Conservation (phyloP, 352 stramenopile genomes). For the Globisporangium solare region DNA sequence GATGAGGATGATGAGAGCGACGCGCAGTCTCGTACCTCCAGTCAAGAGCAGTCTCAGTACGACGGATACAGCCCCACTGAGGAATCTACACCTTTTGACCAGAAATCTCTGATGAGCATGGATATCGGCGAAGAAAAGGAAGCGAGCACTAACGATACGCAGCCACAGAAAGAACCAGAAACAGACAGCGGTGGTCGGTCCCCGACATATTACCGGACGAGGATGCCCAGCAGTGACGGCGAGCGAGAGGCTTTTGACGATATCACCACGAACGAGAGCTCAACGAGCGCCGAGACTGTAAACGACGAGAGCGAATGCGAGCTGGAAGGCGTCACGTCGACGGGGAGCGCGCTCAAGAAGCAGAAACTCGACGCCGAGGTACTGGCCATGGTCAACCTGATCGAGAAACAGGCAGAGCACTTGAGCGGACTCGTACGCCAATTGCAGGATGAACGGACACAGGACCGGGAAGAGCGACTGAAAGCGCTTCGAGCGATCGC, state of each 20-base stretch:
- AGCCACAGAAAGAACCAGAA: neutral
- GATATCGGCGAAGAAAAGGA: neutral
- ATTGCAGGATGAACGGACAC: neutral
- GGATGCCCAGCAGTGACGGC: neutral
- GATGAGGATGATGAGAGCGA: conserved; percentile 2
- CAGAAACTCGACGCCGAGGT: conserved; percentile 5
- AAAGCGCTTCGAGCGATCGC: neutral
- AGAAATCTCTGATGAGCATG: neutral
- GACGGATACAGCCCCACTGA: neutral
- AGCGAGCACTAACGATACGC: neutral
- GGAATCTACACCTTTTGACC: neutral
- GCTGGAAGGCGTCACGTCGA: neutral
- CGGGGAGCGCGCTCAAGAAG: conserved; percentile 10
- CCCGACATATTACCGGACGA: neutral
- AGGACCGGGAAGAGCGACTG: neutral
- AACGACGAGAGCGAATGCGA: neutral
- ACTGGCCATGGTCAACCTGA: neutral
- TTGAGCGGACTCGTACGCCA: neutral
- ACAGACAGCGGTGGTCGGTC: neutral
- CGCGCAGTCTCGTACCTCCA: neutral
- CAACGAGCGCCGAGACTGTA: neutral
- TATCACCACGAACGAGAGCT: neutral
- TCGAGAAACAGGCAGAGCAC: neutral
- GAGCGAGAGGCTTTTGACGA: neutral
- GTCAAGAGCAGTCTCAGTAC: neutral